A percentile compares a stretch with the other conserved stretches of the same genome.
Evolutionary conservation across 345 rosid genomes (phyloP).

Genomic region (sweet orange (Citrus sinensis)): DVS_A1.0 CM039163.1:17241501-17242000

Average conservation of each 20-base stretch:
- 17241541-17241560: no score
- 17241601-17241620: no score
- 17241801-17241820: conserved; percentile 46
- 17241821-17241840: conserved; percentile 65
- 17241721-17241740: neutral
- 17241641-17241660: no score
- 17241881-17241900: conserved; percentile 41
- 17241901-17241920: conserved; percentile 61
- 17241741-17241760: neutral
- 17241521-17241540: no score
- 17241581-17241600: no score
- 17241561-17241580: no score
- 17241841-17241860: conserved; percentile 59
- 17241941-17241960: conserved; percentile 39
- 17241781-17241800: neutral
- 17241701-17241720: no score
- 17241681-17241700: no score
- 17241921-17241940: conserved; percentile 48
- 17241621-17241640: no score
- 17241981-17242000: conserved; percentile 51
- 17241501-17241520: no score
- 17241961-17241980: conserved; percentile 52
- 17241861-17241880: conserved; percentile 60
- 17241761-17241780: neutral
- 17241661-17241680: no score